Base-by-base conservation (phyloP, 805 yeast species). In the Zygosaccharomyces gambellarensis region DNA sequence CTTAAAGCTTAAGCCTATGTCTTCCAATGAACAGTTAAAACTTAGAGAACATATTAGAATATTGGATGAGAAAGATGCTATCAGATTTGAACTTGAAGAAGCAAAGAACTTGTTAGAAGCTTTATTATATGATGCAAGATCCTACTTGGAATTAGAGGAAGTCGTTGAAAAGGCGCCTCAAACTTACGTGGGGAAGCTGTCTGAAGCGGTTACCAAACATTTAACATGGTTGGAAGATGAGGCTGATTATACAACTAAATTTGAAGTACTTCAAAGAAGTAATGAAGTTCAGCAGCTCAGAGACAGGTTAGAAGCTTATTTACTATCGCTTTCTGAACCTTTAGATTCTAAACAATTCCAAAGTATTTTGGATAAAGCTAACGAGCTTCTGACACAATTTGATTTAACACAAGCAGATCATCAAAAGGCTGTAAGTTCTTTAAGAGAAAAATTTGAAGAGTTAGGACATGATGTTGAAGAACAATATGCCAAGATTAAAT, bases 211-310 rank as follows among this genome's bases (percentile, higher is more conserved):
- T 4, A 49, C 71, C 12, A 81, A 79, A 9, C 68, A 73, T 23
- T 68, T 86, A 41, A 92, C 85, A 51, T 88, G 96, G 96, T 70
- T 89, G 34, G 95, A 88, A 44, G 80, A 78, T 58, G 89, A 81
- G 14, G 75, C 87, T 32, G 85, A 78, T 47, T 39, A 69, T 21
- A 77, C 86, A 1, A 54, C 65, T 0, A 42, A 68, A 10, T 62
- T 69, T 21, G 77, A 70, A 2, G 63, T 81, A 23, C 63, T 66
- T 19, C 60, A 62, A 3, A 76, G 64, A 56, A 55, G 62, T 5
- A 45, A 51, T 1, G 52, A 50, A 9, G 52, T 72, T 3, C 54
- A 64, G 7, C 54, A 49, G 0, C 53, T 67, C 19, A 64, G 61
- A 39, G 56, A 55, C 14, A 68, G 65, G 43, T 61, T 77, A 21